Base-by-base conservation (phyloP, 371 early-diverging fungal species). In the Mortierella sp. region DNA sequence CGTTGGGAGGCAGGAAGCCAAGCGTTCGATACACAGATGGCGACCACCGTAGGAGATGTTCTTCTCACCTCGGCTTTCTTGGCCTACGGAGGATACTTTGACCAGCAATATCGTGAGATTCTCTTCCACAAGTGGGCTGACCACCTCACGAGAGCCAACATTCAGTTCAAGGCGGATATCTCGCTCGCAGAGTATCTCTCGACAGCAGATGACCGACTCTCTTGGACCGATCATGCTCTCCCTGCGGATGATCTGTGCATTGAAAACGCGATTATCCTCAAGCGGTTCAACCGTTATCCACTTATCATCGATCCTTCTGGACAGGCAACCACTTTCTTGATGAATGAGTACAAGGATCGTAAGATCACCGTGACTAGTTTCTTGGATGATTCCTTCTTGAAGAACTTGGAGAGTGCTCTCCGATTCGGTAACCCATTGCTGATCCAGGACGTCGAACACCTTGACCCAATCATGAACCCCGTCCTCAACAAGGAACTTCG, bases 11-110 rank as follows among this genome's bases (percentile, higher is more conserved):
- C 84, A 21, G 93, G 97, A 25, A 95, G 96, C 70, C 91, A 93
- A 62, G 91, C 97, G 11, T 99, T 99, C 76, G 96, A 92, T 61
- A 91, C 89, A 18, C 97, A 98, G 83, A 97, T 99, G 98, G 94
- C 92, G 12, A 98, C 98, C 15, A 94, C 99, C 62, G 96, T 97
- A n/a, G 99, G 99, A 67, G 99, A 99, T 75, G 96, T 96, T n/a
- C 76, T 99, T 37, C 81, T 99, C 46, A 90, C 96, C 1, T 87
- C 97, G 3, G 98, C 97, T 4, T 96, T 98, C 84, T 81, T 98
- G 62, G 95, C 98, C 1, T 99, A 99, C 80, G 95, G 93, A 44
- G 99, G 99, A 45, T 95, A 92, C 89, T 98, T 97, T 87, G 98
- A 97, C 82, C 99, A 98, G 84, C 93, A 95, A 66, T 93, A 97